Conservation (phyloP, 2,329 filamentous ascomycete species). For the Niveomyces coronatus region DNA sequence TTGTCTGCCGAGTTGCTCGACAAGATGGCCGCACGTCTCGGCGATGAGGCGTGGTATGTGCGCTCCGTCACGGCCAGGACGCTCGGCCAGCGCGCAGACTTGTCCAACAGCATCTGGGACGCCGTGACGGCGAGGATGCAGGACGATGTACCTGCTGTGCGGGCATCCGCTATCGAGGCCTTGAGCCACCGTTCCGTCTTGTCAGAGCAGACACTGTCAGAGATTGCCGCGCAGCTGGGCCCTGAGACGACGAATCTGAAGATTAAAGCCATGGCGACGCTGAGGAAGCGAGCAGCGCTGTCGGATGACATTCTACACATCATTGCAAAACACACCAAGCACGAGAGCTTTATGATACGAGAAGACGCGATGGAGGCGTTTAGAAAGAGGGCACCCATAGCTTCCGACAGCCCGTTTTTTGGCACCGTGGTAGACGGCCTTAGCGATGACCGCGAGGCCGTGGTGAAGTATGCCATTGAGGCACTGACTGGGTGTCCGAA, state of each 20-base stretch:
- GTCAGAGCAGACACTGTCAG: neutral
- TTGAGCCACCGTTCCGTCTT: neutral
- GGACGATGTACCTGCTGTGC: neutral
- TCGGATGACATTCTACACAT: neutral
- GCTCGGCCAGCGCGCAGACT: neutral
- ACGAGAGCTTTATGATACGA: neutral
- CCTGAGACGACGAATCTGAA: neutral
- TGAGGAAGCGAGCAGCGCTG: neutral
- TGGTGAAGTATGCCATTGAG: neutral
- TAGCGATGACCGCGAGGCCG: neutral
- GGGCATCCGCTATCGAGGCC: neutral
- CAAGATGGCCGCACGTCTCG: neutral
- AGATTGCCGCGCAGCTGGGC: neutral
- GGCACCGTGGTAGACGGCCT: neutral
- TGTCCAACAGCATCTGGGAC: neutral
- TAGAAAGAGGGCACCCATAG: neutral
- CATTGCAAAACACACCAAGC: neutral
- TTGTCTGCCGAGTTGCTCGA: neutral
- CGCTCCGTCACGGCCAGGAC: neutral
- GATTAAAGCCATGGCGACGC: neutral
- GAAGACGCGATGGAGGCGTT: neutral
- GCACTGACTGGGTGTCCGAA: neutral
- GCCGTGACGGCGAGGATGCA: neutral
- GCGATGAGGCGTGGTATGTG: neutral
- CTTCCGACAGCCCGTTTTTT: neutral